Evolutionary conservation across 2,329 filamentous ascomycete genomes (phyloP).

Genomic region (Curvularia hawaiiensis): DNA sequence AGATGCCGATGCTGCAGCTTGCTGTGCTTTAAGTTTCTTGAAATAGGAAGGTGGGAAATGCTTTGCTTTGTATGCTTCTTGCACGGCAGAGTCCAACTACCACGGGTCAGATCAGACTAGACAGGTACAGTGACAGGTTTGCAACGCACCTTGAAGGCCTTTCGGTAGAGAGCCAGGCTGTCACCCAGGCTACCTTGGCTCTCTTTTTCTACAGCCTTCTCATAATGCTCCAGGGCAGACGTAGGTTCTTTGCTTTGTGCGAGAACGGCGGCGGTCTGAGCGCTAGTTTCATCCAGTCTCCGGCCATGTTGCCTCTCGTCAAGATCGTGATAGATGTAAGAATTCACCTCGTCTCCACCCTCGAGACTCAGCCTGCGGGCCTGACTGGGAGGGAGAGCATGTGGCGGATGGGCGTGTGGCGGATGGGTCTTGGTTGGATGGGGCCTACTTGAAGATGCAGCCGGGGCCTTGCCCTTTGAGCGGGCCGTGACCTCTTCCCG

Average conservation of each 20-base stretch:
- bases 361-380: conserved; percentile 37
- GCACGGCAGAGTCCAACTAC: conserved; percentile 82
- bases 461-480: conserved; percentile 44
- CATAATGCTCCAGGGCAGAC: conserved; percentile 90
- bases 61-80: conserved; percentile 87
- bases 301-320: conserved; percentile 53
- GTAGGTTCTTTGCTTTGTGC: conserved; percentile 58
- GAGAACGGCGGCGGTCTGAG: conserved; percentile 37
- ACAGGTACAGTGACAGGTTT: not conserved
- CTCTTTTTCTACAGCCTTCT: conserved; percentile 89
- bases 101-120: conserved; percentile 13
- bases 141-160: conserved; percentile 76
- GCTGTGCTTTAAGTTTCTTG: conserved; percentile 37
- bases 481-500: conserved; percentile 73
- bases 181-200: conserved; percentile 84
- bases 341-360: conserved; percentile 49
- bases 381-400: conserved; percentile 29
- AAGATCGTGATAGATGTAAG: conserved; percentile 52
- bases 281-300: conserved; percentile 51
- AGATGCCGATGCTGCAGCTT: conserved; percentile 5
- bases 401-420: conserved; percentile 32
- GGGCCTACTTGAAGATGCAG: conserved; percentile 28
- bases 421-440: conserved; percentile 32
- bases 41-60: conserved; percentile 74
- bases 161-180: conserved; percentile 84